Evolutionary conservation across 2,329 filamentous ascomycete species (phyloP), one percentile per base, ranked within the genome.

Genomic region (Xylaria sp.): DNA sequence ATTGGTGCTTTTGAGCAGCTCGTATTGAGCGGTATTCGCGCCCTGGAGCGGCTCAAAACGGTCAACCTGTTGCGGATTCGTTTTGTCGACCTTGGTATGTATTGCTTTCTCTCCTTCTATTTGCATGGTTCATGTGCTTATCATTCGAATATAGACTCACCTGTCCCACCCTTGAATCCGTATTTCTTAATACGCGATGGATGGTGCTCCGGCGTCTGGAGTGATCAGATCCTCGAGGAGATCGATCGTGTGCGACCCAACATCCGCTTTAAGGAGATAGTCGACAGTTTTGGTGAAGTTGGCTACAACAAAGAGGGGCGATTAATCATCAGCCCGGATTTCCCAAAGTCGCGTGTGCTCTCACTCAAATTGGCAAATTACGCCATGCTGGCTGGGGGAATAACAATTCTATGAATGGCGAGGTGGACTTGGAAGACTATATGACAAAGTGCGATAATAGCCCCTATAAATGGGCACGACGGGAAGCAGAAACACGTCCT

Each of bases 131-230:
- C 33, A 15, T 5, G 13, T 65, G 57, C 75, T 73, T 40, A 77
- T 54, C 23, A 7, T 28, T 5, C 1, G 58, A 38, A 10, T 36
- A 7, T 49, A 90, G 91, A 93, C 76, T 92, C 90, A 2, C 87
- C 89, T 2, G 84, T 91, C 15, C 91, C 90, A 3, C 87, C 89
- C 1, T 80, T 93, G 4, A 93, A 93, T 73, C 92, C 92, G 0
- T 93, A 90, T 75, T 94, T 93, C 76, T 81, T 90, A 65, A 80
- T 93, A 49, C 81, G 85, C 40, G 83, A 88, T 56, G 86, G 86
- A 44, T 80, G 83, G 74, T 91, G 89, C 73, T 89, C 87, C 0
- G 92, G 92, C 5, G 85, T 94, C 1, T 94, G 91, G 92, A 93
- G 89, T 76, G 87, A 91, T 9, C 78, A 81, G 7, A 93, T 93